Evolutionary conservation across 805 yeast species (phyloP), one percentile per base, ranked within the genome.

Genomic region (Torulaspora maleeae): DNA sequence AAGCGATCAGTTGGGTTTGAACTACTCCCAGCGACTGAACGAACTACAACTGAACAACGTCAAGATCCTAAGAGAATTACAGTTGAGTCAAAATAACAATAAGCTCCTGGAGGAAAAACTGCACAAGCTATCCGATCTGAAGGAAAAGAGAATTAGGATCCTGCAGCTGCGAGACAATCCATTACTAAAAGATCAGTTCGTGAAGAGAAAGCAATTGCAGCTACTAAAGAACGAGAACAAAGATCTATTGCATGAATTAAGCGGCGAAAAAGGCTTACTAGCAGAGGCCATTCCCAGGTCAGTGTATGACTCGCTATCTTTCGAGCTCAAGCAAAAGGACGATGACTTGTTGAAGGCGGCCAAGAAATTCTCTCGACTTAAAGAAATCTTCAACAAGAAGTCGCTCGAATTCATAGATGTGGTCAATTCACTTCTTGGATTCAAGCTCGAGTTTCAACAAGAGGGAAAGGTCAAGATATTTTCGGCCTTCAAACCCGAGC

Each of bases 371-470:
- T 64, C 57, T 9, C 65, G 95, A 32, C 59, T 75, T 15, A 76
- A 70, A 51, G 78, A 81, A 50, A 74, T 77, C 5, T 87, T 79
- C 59, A 66, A 78, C 13, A 74, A 75, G 41, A 84, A 85, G 59
- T 80, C 91, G n/a, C 65, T 73, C 27, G 90, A 86, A 56, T 82
- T 86, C 41, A 69, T 87, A 29, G 79, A 81, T 27, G 77, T 83
- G 1, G 79, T 87, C 0, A 77, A 80, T 44, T 71, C 81, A 4
- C 72, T 83, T 24, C 72, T 89, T 41, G 96, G 96, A 0, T 87
- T 78, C 62, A 75, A 77, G 38, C 67, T 88, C 19, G 95, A 86
- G 58, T 82, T 86, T 51, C 63, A 80, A 59, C 70, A 73, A 52
- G 69, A 79, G 68, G 64, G 76, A 60, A 68, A 78, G 69, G 70